These are phyloP conservation scores for Plasmodium knowlesi DNA, from an alignment of 169 alveolate genomes.

Conservation along the genomic window DNA sequence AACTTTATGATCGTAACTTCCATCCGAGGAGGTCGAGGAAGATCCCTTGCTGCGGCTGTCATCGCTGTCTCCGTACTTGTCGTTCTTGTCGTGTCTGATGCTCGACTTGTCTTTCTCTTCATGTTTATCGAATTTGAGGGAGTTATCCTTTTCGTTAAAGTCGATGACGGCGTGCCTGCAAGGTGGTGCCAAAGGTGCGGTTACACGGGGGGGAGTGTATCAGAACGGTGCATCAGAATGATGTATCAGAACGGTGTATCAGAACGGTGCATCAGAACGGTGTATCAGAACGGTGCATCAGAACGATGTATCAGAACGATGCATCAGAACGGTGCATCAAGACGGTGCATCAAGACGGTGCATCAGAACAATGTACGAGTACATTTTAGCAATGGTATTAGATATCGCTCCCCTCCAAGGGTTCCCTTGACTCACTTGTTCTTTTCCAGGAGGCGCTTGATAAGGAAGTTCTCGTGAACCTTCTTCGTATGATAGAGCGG, in stretches of 20 bases:
- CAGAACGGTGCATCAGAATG: too few species aligned
- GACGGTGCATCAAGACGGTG: too few species aligned
- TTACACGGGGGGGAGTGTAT: too few species aligned
- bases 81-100: not conserved
- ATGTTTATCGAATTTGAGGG: not conserved
- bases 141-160: slow-evolving; percentile 36
- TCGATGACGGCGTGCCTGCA: slow-evolving; percentile 56
- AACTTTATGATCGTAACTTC: not conserved
- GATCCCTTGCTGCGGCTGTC: not conserved
- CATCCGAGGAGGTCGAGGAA: slow-evolving; percentile 26
- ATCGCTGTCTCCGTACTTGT: slow-evolving; percentile 2
- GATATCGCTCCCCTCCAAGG: too few species aligned
- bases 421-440: slow-evolving; percentile 17
- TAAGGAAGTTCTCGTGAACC: slow-evolving; percentile 55
- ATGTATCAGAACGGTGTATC: not conserved
- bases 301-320: too few species aligned
- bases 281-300: too few species aligned
- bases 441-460: slow-evolving; percentile 54
- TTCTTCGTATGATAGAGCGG: slow-evolving; percentile 46
- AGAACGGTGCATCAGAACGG: not conserved
- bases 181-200: too few species aligned
- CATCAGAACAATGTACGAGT: too few species aligned
- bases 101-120: not conserved
- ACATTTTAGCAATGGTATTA: too few species aligned
- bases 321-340: too few species aligned